Evolutionary conservation across 352 stramenopile genomes (phyloP), one percentile per base, ranked within the genome.

Genomic region (Phytopythium chamaehyphon): DNA sequence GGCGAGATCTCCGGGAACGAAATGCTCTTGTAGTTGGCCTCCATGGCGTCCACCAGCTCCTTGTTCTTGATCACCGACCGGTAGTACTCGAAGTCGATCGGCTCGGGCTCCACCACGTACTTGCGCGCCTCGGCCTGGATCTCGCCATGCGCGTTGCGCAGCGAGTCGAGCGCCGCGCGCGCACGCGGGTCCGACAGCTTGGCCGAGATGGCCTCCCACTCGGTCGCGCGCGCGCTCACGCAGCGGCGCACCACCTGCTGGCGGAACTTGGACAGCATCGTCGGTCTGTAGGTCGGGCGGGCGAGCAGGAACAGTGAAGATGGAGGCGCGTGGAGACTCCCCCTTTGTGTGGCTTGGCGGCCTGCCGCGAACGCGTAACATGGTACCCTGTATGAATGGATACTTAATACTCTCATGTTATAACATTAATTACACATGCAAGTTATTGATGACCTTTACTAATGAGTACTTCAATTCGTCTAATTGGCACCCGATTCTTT

Each of bases 51-150:
- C 49, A 93, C 83, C 36, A 93, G 76, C 42, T 90, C 80, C 73
- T 93, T 93, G 78, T 93, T 90, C 76, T 90, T 90, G 62, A 90
- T 80, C 40, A 93, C 62, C 54, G 76, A 86, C 62, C 79, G 81
- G 70, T 93, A 93, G 73, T 93, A 81, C 42, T 84, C 79, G 61
- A 93, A 93, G 76, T 90, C 81, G 54, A 93, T 93, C 31, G 80
- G 61, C 59, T 93, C 77, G 8, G 83, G 83, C 62, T 90, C 83
- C 59, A 87, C 83, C 26, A 90, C 53, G 56, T 70, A 91, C 52
- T 73, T 51, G 49, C 81, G 80, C 16, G 80, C 77, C 56, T 93
- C 83, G 47, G 61, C 63, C 55, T 88, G 64, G 62, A 93, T 85
- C 67, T 90, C 75, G 58, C 76, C 79, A 66, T 93, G 78, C 50